Base-by-base conservation (phyloP, 805 yeast species). In the Saccharomyces jurei region DNA sequence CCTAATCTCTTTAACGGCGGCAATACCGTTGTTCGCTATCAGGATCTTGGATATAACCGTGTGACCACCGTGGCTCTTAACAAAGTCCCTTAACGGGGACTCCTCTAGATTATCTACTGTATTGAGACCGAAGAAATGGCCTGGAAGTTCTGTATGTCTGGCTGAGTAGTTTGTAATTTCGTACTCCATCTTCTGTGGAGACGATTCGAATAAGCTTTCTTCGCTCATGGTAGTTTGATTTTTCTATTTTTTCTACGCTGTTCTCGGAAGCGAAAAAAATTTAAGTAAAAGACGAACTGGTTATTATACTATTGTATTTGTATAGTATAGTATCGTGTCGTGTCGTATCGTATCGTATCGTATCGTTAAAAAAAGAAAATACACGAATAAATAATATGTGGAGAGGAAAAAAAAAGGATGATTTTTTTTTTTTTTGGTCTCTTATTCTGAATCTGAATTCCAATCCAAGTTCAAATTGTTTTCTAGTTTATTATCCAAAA, bases 21-120 rank as follows among this genome's bases (percentile, higher is more conserved):
- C 99, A 71, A 94, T 95, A 82, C 99, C 99, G 70, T 94, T 94
- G 74, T 95, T 95, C 56, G 99, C 98, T 66, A 94, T 94, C 61
- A 94, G 79, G 41, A 94, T 86, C 63, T 83, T 86, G 53, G 86
- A 80, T 65, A 94, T 89, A 50, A 94, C 96, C 5, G 99, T 90
- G 76, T 94, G 99, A 68, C 99, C 99, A 53, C 87, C 89, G 66
- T 87, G 87, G 51, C 81, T 77, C 63, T 78, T 79, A 59, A 95
- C 97, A 68, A 90, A 94, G 67, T 89, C 92, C 61, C 87, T 87
- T 52, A 92, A 83, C 11, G 74, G 73, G 31, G 87, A 78, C n/a
- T 88, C 86, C 63, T 87, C 89, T 25, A 96, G 96, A 26, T 69
- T 77, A 44, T 81, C 86, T 48, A 89, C 76, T 41, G 94, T 79